phyloP scores from a whole-genome alignment of 306 rosid genomes.

The Lathyrus tuberosus region DNA sequence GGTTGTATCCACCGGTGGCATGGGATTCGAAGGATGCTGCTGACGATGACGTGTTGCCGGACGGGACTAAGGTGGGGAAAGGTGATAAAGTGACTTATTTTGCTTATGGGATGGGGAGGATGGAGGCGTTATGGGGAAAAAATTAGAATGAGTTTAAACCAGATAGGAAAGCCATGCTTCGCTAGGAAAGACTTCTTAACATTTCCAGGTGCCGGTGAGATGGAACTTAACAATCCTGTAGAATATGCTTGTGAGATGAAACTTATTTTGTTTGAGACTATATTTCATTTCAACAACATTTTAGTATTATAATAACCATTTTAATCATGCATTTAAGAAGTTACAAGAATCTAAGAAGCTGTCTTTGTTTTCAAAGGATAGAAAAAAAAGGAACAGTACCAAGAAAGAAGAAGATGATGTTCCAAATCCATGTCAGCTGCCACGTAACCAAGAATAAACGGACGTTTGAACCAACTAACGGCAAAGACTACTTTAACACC shows the following conservation, averaged over 20 bases:
- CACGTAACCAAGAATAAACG: no score
- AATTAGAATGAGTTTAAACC: constrained; percentile 66
- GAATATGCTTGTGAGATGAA: constrained; percentile 20
- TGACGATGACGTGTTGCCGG: constrained; percentile 57
- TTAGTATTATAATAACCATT: constrained; percentile 3
- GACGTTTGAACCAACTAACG: no score
- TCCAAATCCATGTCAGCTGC: no score
- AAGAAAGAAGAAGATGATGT: no score
- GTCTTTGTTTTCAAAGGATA: no score
- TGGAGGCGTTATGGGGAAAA: constrained; percentile 77
- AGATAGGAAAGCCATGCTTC: no score
- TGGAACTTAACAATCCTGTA: no score
- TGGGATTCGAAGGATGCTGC: constrained; percentile 92
- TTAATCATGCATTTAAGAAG: constrained; percentile 29
- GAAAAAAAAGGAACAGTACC: no score
- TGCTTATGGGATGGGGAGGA: constrained; percentile 88
- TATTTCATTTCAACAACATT: constrained; percentile 23
- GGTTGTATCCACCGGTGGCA: constrained; percentile 79
- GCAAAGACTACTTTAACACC: no score
- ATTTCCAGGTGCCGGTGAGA: no score
- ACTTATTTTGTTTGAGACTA: constrained; percentile 14
- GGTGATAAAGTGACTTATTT: constrained; percentile 83
- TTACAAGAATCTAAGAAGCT: constrained; percentile 19
- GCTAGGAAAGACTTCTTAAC: no score
- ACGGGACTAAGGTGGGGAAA: constrained; percentile 60